Conservation (phyloP, 2,329 filamentous ascomycete genomes). For the Penicillium sp. region DNA sequence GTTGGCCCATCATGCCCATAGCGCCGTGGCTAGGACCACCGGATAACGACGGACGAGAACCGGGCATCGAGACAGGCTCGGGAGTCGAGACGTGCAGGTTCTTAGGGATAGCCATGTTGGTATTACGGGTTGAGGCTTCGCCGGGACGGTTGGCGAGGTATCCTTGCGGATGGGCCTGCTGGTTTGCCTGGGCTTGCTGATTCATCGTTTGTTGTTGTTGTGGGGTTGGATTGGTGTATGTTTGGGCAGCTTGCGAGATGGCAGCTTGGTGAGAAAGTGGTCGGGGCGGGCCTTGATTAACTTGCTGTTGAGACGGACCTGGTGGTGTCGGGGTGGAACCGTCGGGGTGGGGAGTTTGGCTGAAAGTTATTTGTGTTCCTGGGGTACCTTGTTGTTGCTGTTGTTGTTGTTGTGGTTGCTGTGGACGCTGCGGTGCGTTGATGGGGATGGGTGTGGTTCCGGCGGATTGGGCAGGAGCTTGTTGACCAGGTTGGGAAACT, state of each 20-base stretch:
- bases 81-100: conserved; percentile 68
- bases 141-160: conserved; percentile 42
- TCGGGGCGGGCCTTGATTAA: conserved; percentile 38
- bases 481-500: conserved; percentile 33
- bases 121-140: conserved; percentile 43
- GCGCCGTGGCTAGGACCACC: conserved; percentile 70
- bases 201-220: conserved; percentile 28
- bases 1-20: conserved; percentile 81
- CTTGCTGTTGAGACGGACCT: conserved; percentile 28
- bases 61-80: conserved; percentile 68
- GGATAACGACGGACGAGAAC: conserved; percentile 73
- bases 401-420: conserved; percentile 27
- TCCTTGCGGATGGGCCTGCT: conserved; percentile 42
- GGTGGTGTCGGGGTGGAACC: conserved; percentile 33
- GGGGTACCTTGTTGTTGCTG: conserved; percentile 32
- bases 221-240: conserved; percentile 38
- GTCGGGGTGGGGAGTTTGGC: conserved; percentile 31
- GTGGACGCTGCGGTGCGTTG: conserved; percentile 25
- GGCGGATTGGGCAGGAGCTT: conserved; percentile 30
- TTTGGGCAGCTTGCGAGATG: conserved; percentile 45
- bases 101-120: conserved; percentile 80
- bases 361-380: conserved; percentile 30
- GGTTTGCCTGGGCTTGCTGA: conserved; percentile 32
- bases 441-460: conserved; percentile 25
- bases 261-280: conserved; percentile 47